phyloP scores from a whole-genome alignment of 2,329 filamentous ascomycete genomes.

The Penicillium corylophilum region DNA sequence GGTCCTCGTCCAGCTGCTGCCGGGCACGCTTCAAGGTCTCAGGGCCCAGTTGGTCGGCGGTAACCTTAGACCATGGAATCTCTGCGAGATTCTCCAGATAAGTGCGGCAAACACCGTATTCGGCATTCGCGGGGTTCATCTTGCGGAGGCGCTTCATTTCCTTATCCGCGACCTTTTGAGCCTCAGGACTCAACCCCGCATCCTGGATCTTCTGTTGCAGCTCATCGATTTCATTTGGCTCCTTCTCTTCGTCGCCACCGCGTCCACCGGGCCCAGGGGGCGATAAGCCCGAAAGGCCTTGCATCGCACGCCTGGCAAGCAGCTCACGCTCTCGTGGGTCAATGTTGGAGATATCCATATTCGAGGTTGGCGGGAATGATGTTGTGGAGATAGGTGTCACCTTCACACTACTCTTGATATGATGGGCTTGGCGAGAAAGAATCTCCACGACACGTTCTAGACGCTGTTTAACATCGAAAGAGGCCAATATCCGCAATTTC shows the following conservation, averaged over 20 bases:
- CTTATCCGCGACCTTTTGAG: constrained; percentile 83
- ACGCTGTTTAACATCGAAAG: constrained; percentile 73
- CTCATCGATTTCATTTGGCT: constrained; percentile 86
- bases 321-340: constrained; percentile 49
- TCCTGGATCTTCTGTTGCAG: constrained; percentile 82
- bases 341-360: constrained; percentile 55
- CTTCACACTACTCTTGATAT: constrained; percentile 82
- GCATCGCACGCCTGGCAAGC: constrained; percentile 45
- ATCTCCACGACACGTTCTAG: constrained; percentile 81
- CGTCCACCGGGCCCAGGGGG: constrained; percentile 47
- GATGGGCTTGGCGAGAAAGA: constrained; percentile 75
- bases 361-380: constrained; percentile 59
- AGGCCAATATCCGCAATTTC: constrained; percentile 81
- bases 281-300: constrained; percentile 40
- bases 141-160: constrained; percentile 86
- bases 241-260: constrained; percentile 64
- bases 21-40: constrained; percentile 76
- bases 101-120: constrained; percentile 89
- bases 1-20: constrained; percentile 90
- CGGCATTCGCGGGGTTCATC: constrained; percentile 94
- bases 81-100: constrained; percentile 93
- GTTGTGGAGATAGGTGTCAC: constrained; percentile 75
- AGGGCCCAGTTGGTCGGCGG: constrained; percentile 79
- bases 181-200: constrained; percentile 78
- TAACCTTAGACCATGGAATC: constrained; percentile 85